Evolutionary conservation across 164 flowering plant species (phyloP).

Genomic region (Warburgia ugandensis): DNA sequence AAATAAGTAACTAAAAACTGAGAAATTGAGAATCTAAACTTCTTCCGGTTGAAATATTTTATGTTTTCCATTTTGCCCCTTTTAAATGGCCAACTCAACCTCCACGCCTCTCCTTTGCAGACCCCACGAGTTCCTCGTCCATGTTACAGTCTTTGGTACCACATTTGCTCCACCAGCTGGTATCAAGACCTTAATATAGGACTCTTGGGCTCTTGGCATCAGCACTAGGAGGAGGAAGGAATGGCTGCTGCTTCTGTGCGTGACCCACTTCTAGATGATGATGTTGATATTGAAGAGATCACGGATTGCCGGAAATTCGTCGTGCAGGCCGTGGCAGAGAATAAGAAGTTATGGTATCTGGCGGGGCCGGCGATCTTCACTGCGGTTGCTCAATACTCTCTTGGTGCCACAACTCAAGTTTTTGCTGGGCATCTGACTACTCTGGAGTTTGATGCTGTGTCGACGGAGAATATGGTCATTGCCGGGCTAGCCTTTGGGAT

Average conservation of each 20-base stretch:
- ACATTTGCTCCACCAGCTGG: no score
- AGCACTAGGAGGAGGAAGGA: no score
- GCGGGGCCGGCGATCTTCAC: constrained; percentile 33
- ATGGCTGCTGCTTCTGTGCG: constrained; percentile 13
- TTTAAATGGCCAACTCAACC: no score
- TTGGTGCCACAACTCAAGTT: constrained; percentile 26
- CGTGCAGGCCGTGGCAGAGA: constrained; percentile 17
- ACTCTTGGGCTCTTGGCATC: no score
- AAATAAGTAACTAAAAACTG: no score
- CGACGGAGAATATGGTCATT: constrained; percentile 28
- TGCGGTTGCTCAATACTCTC: constrained; percentile 24
- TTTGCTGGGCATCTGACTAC: constrained; percentile 28
- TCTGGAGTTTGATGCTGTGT: constrained; percentile 31
- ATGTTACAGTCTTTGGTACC: no score
- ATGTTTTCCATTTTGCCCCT: no score
- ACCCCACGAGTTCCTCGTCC: no score
- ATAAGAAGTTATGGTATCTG: constrained; percentile 24
- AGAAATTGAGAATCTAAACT: no score
- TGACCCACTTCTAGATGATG: constrained; percentile 7
- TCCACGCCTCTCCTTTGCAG: no score
- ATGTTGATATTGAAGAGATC: constrained; percentile 19
- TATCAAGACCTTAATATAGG: no score
- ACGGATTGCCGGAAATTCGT: constrained; percentile 11
- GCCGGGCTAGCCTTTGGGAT: constrained; percentile 28
- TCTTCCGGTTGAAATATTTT: no score